A percentile compares a stretch with the other conserved stretches of the same genome.
These are phyloP conservation scores for Aspergillus luchuensis DNA, from an alignment of 2,329 filamentous ascomycete species.

Conservation along the genomic window DNA sequence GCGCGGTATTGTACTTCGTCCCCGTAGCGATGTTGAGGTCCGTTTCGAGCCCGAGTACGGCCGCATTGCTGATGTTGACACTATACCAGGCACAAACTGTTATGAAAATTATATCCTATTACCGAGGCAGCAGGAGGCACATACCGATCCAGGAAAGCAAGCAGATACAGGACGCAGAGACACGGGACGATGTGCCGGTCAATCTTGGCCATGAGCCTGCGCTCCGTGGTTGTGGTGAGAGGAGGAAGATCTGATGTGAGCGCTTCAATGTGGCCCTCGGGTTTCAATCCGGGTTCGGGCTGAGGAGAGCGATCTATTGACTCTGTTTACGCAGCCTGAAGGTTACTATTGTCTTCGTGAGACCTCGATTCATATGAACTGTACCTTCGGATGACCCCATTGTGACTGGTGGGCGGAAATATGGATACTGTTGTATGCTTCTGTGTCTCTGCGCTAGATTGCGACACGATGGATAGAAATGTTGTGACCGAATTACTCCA, in stretches of 20 bases:
- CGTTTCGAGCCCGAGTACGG: constrained; percentile 63
- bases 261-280: constrained; percentile 23
- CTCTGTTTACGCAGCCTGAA: constrained; percentile 5
- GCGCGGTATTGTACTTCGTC: constrained; percentile 70
- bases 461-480: not conserved
- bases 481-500: not conserved
- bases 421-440: not conserved
- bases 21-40: constrained; percentile 61
- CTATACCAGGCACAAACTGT: constrained; percentile 37
- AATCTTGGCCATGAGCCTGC: constrained; percentile 67
- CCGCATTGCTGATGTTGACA: constrained; percentile 79
- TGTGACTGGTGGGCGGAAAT: not conserved
- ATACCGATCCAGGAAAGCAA: constrained; percentile 65
- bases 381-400: constrained; percentile 9
- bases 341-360: not conserved
- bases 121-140: not conserved
- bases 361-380: not conserved
- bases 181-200: constrained; percentile 72
- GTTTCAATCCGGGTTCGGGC: constrained; percentile 20
- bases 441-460: not conserved
- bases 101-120: not conserved
- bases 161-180: constrained; percentile 69
- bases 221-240: constrained; percentile 53
- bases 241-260: constrained; percentile 29
- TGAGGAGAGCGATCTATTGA: not conserved